Evolutionary conservation across 805 yeast genomes (phyloP).

Genomic region (Nakazawaea ambrosiae): DNA sequence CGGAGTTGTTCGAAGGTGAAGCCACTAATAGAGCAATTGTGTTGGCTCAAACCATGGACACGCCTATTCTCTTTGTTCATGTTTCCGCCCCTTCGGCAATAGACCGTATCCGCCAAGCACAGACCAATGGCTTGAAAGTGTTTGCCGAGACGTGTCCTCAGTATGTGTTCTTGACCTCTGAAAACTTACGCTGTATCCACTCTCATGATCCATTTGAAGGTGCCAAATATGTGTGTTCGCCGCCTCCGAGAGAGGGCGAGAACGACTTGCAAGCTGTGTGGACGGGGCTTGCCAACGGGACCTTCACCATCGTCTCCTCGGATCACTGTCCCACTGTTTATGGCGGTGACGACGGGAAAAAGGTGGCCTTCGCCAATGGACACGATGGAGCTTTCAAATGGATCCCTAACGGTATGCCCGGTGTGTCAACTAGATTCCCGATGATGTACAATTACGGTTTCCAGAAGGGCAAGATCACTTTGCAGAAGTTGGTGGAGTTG

Average conservation of each 20-base stretch:
- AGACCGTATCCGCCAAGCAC: conserved; percentile 14
- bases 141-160: conserved; percentile 18
- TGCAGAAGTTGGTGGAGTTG: conserved; percentile 10
- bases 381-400: conserved; percentile 14
- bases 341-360: conserved; percentile 14
- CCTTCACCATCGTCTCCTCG: conserved; percentile 15
- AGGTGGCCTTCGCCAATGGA: conserved; percentile 14
- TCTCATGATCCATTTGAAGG: conserved; percentile 16
- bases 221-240: conserved; percentile 16
- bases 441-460: conserved; percentile 14
- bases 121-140: conserved; percentile 13
- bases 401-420: conserved; percentile 18
- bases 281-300: conserved; percentile 15
- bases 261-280: conserved; percentile 14
- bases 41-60: conserved; percentile 14
- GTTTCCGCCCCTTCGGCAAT: conserved; percentile 15
- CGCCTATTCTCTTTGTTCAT: conserved; percentile 16
- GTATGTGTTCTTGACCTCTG: conserved; percentile 13
- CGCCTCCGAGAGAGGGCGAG: conserved; percentile 15
- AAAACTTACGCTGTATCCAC: conserved; percentile 12
- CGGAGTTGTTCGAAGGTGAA: conserved; percentile 15
- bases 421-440: conserved; percentile 15
- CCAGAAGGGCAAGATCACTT: conserved; percentile 10
- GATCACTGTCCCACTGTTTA: conserved; percentile 17
- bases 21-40: conserved; percentile 15